phyloP scores from a whole-genome alignment of 345 rosid genomes.

The Erodium maritimum region DNA sequence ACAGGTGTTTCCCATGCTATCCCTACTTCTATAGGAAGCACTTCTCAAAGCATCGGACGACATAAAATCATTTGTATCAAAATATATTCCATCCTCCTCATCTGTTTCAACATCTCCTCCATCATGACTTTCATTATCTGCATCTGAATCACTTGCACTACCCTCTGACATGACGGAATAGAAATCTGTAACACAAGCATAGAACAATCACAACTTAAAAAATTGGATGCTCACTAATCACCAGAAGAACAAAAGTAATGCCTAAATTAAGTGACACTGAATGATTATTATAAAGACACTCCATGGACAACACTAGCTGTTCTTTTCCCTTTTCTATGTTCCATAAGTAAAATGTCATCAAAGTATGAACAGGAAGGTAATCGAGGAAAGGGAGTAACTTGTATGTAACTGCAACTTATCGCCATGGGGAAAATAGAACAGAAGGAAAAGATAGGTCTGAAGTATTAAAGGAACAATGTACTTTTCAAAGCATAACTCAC shows the following conservation, averaged over 20 bases:
- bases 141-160: slow-evolving; percentile 75
- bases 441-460: background rate
- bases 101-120: slow-evolving; percentile 86
- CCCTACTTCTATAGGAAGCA: slow-evolving; percentile 82
- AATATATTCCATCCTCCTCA: slow-evolving; percentile 68
- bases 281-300: background rate
- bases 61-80: slow-evolving; percentile 83
- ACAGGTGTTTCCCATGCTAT: slow-evolving; percentile 44
- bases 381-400: background rate
- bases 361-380: background rate
- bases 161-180: slow-evolving; percentile 98
- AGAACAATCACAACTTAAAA: background rate
- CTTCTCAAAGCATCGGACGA: slow-evolving; percentile 81
- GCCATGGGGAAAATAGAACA: background rate
- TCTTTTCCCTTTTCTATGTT: too few species aligned
- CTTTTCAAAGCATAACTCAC: slow-evolving; percentile 31
- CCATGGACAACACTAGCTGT: too few species aligned
- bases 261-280: background rate
- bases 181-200: slow-evolving; percentile 54
- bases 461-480: background rate
- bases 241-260: background rate
- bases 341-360: background rate
- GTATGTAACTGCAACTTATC: background rate
- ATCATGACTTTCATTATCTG: slow-evolving; percentile 84
- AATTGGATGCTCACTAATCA: background rate